Evolutionary conservation across 495 filamentous ascomycete species (phyloP), one percentile per base, ranked within the genome.

Genomic region (Penicillium cinerascens): DNA sequence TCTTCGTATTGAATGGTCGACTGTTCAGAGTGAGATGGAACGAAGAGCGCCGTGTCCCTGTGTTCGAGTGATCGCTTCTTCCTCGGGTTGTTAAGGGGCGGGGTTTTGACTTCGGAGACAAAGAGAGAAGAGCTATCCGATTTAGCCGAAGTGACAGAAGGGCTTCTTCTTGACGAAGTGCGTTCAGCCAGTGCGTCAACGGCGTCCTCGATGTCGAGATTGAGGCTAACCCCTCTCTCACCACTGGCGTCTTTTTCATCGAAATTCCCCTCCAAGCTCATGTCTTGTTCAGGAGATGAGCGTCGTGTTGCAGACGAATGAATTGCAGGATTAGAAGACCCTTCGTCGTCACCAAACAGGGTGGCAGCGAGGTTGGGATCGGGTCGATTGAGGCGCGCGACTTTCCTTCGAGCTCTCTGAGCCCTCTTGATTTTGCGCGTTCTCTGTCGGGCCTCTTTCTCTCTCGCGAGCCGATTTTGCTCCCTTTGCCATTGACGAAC

Each of bases 401-500:
- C 13, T 20, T 38, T 49, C n/a, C 7, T 25, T n/a, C 18, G 26
- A 6, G 39, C 47, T 25, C 38, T 50, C 16, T 22, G 13, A 11
- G 27, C 38, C 6, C 39, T 38, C 23, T 50, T 42, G 17, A 20
- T 8, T 3, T 27, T 45, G 11, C 52, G 52, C 38, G 29, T 40
- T 44, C 52, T 60, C 46, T 75, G 78, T n/a, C 82, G 72, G 6
- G 73, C 58, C 2, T 55, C 40, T 21, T 67, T 72, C 16, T 69
- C 71, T 6, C 60, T 26, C 6, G 56, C 29, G 3, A 62, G 33
- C 21, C 52, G 50, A 1, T 55, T n/a, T 13, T 67, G 10, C 18
- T 70, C 66, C 10, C 54, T 64, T 13, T 81, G 47, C 50, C 67
- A 87, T 13, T 40, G 57, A 11, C 67, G 58, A 4, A 86, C 21